These are phyloP conservation scores for Hypomyces perniciosus DNA, from an alignment of 2,329 filamentous ascomycete species.

Conservation along the genomic window DNA sequence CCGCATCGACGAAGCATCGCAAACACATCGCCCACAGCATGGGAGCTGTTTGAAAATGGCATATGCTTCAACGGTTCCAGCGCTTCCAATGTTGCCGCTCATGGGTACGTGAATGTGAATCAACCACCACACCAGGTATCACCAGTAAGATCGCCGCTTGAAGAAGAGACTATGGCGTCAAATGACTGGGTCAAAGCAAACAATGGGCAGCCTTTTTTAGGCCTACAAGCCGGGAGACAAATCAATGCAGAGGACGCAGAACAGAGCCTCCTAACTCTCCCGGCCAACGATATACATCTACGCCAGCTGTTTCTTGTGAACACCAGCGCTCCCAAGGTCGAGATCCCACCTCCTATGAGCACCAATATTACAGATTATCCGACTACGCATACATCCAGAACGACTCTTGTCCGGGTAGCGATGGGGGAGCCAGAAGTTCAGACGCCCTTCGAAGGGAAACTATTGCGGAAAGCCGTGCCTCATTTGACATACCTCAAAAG, in stretches of 20 bases:
- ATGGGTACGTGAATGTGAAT: too few species aligned
- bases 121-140: neutral
- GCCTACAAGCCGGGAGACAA: constrained; percentile 13
- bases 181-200: too few species aligned
- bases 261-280: neutral
- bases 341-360: neutral
- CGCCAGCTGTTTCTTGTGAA: neutral
- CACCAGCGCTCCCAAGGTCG: neutral
- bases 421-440: neutral
- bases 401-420: neutral
- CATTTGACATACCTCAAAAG: neutral
- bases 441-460: neutral
- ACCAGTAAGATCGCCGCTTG: too few species aligned
- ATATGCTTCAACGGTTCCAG: constrained; percentile 23
- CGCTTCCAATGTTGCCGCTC: neutral
- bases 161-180: too few species aligned
- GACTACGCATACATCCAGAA: too few species aligned
- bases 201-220: constrained; percentile 33
- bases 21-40: constrained; percentile 19
- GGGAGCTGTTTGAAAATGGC: constrained; percentile 28
- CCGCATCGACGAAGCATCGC: constrained; percentile 22
- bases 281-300: neutral
- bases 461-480: neutral
- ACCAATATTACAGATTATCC: neutral
- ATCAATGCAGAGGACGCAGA: constrained; percentile 13